phyloP scores from a whole-genome alignment of 768 basidiomycete genomes.

The Suillus tomentosus region DNA sequence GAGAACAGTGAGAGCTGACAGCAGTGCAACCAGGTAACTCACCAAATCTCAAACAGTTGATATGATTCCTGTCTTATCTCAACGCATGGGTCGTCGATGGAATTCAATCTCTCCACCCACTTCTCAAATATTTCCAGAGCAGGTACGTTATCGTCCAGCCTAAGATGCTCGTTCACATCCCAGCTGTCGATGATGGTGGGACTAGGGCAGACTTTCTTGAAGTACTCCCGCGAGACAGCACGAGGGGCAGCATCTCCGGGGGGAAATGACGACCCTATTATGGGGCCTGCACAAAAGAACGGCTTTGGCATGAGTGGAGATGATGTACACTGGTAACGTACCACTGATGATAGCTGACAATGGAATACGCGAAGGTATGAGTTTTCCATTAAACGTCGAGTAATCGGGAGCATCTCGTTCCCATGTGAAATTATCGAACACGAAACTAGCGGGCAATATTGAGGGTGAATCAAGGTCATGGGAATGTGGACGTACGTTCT shows the following conservation, averaged over 20 bases:
- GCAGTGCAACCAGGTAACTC: slow-evolving; percentile 16
- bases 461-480: background rate
- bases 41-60: slow-evolving; percentile 59
- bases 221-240: slow-evolving; percentile 49
- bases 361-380: slow-evolving; percentile 56
- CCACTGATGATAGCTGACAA: slow-evolving; percentile 55
- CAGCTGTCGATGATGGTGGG: slow-evolving; percentile 33
- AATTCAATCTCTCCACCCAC: slow-evolving; percentile 49
- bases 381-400: slow-evolving; percentile 48
- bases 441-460: slow-evolving; percentile 38
- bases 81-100: slow-evolving; percentile 50
- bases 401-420: slow-evolving; percentile 43
- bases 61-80: slow-evolving; percentile 39
- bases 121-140: slow-evolving; percentile 41
- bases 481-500: slow-evolving; percentile 45
- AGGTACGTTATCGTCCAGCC: slow-evolving; percentile 25
- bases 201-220: slow-evolving; percentile 49
- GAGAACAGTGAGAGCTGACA: slow-evolving; percentile 1
- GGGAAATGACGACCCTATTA: slow-evolving; percentile 43
- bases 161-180: slow-evolving; percentile 23
- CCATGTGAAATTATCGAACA: slow-evolving; percentile 66
- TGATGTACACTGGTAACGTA: slow-evolving; percentile 22
- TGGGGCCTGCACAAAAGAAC: slow-evolving; percentile 36
- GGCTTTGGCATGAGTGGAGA: background rate
- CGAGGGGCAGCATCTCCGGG: slow-evolving; percentile 40